Evolutionary conservation across 2,329 filamentous ascomycete genomes (phyloP).

Genomic region (Cladophialophora chaetospira): DNA sequence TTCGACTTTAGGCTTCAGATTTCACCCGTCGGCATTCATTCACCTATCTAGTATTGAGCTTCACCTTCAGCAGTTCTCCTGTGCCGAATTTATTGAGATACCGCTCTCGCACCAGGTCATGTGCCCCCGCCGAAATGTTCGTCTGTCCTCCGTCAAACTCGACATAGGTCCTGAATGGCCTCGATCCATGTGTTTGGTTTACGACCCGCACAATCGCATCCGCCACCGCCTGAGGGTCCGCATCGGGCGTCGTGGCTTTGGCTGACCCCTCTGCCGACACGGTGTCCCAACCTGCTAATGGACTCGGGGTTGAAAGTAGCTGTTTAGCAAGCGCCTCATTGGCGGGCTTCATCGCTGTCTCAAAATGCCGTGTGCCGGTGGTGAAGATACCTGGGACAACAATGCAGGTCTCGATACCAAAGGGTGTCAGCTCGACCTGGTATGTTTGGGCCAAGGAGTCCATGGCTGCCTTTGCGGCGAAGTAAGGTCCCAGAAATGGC

Average conservation of each 20-base stretch:
- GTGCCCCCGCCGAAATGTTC: constrained; percentile 7
- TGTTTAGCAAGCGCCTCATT: constrained; percentile 10
- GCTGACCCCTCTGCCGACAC: not conserved
- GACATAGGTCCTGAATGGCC: constrained; percentile 15
- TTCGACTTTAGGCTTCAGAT: too few species aligned
- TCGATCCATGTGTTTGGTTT: constrained; percentile 2
- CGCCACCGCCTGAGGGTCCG: constrained; percentile 13
- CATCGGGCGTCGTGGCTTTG: constrained; percentile 1
- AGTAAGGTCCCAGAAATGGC: constrained; percentile 24
- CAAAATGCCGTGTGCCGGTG: constrained; percentile 25
- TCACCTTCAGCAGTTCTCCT: constrained; percentile 8
- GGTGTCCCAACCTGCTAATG: not conserved
- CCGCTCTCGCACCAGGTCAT: constrained; percentile 12
- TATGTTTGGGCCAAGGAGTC: constrained; percentile 22
- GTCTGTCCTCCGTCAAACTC: constrained; percentile 12
- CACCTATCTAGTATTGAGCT: too few species aligned
- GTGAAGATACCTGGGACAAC: constrained; percentile 24
- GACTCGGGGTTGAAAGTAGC: constrained; percentile 8
- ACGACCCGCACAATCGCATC: constrained; percentile 14
- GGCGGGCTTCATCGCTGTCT: constrained; percentile 6
- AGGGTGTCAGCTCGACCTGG: constrained; percentile 17
- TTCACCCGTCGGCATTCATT: too few species aligned
- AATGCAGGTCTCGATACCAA: constrained; percentile 24
- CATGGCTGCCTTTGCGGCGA: constrained; percentile 25
- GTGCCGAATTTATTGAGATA: constrained; percentile 4